Base-by-base conservation (phyloP, 352 stramenopile species). In the Halophytophthora polymorphica region DNA sequence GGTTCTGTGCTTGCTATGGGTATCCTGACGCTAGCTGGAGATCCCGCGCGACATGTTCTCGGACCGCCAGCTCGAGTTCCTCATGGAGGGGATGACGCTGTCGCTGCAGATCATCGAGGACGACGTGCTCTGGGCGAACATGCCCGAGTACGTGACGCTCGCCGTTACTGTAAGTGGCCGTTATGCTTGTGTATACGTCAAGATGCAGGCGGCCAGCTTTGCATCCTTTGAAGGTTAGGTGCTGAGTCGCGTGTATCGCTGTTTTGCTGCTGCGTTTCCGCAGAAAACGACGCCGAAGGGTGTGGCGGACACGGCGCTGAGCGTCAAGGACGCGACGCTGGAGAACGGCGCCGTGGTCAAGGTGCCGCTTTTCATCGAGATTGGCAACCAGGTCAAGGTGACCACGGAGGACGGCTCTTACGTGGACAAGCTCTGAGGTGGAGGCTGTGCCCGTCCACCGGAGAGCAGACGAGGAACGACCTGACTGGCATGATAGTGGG, bases 101-200 rank as follows among this genome's bases (percentile, higher is more conserved):
- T 83, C 79, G 36, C 62, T 94, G 46, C 83, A 94, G 63, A 94
- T 94, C 45, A 70, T 94, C 40, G 79, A 94, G n/a, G 67, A 71
- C 25, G 77, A 91, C 33, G 79, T 91, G 45, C 52, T 94, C 23
- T 94, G 83, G 83, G 80, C 82, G 55, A 92, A 88, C 58, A 90
- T 94, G 79, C 83, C 83, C 21, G 83, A 92, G 50, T 53, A 85
- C 67, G 72, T 94, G 34, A 85, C 72, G 52, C 78, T 92, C 38
- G 44, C 73, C 19, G 83, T 94, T 34, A 79, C 72, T 52, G 77
- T 88, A 53, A 45, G 60, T 67, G 21, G 31, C 48, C 35, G 35
- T 45, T 48, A 2, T 25, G 29, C 18, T 13, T 42, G 17, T 37
- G 4, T n/a, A n/a, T 38, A n/a, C 13, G 33, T n/a, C 33, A 17